Evolutionary conservation across 2,329 filamentous ascomycete species (phyloP), one percentile per base, ranked within the genome.

Genomic region (Colletotrichum sidae): DNA sequence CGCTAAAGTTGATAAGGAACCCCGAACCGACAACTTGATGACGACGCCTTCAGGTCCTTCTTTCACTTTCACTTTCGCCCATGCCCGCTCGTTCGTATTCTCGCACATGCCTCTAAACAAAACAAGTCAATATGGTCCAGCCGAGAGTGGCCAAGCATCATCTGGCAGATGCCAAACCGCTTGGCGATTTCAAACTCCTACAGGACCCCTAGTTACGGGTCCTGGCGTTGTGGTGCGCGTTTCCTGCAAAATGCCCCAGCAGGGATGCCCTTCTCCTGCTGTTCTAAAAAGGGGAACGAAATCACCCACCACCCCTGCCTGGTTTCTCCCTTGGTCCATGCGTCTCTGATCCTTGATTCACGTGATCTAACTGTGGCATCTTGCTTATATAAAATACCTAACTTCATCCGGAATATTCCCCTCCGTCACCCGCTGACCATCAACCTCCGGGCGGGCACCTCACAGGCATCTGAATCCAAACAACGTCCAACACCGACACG

Each of bases 11-110:
- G 8, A 35, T 15, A 50, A 25, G 25, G 25, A 25, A 25, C 25
- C 25, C 4, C 3, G 25, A 25, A 25, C 25, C 25, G 25, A 44
- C 39, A 45, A 17, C 38, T 55, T 33, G 60, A 63, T 58, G 60
- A 63, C 55, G 60, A 59, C 41, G 55, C 52, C 25, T 25, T 25
- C 25, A 25, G 25, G 25, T 25, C 25, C 25, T 25, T 25, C 25
- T 25, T 25, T 25, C 25, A 25, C 25, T 4, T 5, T 5, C 25
- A 25, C 25, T 25, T 25, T 25, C 25, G 25, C 25, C 25, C 3
- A 25, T 25, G 25, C 25, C 25, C 25, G 25, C 25, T 25, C 25
- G 25, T 25, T 25, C 25, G 25, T 25, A 25, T 25, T 25, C 25
- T 25, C 25, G 25, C 25, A 25, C 25, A 25, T 5, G 4, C 25